phyloP scores from a whole-genome alignment of 805 yeast genomes.

The Candida qinlingensis region DNA sequence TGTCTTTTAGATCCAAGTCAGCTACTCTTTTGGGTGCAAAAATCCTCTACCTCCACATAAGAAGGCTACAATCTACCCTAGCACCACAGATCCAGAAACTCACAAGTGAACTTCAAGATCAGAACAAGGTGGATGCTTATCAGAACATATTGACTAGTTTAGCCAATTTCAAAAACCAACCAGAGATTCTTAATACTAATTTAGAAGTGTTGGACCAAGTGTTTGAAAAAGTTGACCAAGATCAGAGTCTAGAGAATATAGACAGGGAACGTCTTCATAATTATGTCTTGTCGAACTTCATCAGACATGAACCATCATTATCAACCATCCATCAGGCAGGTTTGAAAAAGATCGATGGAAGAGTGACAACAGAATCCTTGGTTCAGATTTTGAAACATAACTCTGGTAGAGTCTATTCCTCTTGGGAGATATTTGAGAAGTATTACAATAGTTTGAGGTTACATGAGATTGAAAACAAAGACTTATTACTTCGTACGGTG shows the following conservation, averaged over 20 bases:
- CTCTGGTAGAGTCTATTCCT: conserved; percentile 48
- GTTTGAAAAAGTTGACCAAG: conserved; percentile 4
- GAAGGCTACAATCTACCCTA: conserved; percentile 1
- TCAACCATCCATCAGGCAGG: conserved; percentile 27
- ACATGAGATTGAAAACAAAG: conserved; percentile 10
- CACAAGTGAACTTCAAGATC: not conserved
- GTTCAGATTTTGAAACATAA: conserved; percentile 35
- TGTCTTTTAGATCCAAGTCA: too few species aligned
- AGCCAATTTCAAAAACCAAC: not conserved
- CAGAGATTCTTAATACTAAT: not conserved
- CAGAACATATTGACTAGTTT: not conserved
- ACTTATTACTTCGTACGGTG: conserved; percentile 26
- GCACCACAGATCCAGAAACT: not conserved
- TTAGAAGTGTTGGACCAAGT: conserved; percentile 2
- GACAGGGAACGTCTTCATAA: conserved; percentile 16
- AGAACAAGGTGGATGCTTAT: not conserved
- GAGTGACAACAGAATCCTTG: conserved; percentile 22
- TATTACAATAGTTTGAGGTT: conserved; percentile 15
- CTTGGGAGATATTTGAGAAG: conserved; percentile 41
- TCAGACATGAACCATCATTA: conserved; percentile 27
- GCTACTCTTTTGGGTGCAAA: too few species aligned
- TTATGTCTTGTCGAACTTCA: conserved; percentile 18
- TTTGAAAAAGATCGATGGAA: conserved; percentile 19
- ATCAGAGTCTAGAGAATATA: not conserved
- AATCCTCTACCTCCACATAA: not conserved